Evolutionary conservation across 2,329 filamentous ascomycete species (phyloP).

Genomic region (Fusarium nodosum): DNA sequence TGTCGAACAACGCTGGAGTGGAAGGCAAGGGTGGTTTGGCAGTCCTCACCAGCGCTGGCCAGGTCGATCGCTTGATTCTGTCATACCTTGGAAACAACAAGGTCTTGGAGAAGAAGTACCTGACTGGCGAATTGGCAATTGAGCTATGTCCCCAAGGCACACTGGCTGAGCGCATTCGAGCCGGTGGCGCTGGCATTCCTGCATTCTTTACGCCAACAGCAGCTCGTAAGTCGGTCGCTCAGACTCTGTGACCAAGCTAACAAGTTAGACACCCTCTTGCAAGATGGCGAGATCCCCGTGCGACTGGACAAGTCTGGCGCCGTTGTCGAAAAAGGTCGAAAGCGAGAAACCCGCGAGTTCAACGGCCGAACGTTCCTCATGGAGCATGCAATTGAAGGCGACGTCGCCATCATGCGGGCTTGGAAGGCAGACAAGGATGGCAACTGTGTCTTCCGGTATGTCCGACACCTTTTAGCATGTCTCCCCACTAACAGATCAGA

Average conservation of each 20-base stretch:
- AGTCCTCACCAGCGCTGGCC: slow-evolving; percentile 75
- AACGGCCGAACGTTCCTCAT: slow-evolving; percentile 80
- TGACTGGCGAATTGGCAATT: slow-evolving; percentile 79
- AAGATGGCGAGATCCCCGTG: slow-evolving; percentile 76
- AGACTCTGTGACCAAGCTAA: slow-evolving; percentile 18
- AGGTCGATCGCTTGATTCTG: slow-evolving; percentile 78
- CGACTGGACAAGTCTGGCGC: slow-evolving; percentile 70
- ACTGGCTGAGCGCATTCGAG: slow-evolving; percentile 78
- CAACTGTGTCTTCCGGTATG: slow-evolving; percentile 81
- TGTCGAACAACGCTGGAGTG: slow-evolving; percentile 85
- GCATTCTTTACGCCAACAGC: slow-evolving; percentile 86
- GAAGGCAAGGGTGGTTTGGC: slow-evolving; percentile 77
- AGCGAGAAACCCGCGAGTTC: slow-evolving; percentile 80
- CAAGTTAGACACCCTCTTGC: slow-evolving; percentile 70
- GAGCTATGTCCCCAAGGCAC: slow-evolving; percentile 84
- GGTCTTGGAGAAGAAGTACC: slow-evolving; percentile 78
- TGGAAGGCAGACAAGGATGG: slow-evolving; percentile 82
- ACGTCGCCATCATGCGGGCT: slow-evolving; percentile 82
- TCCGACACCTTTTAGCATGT: fast-evolving
- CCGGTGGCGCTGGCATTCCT: slow-evolving; percentile 81
- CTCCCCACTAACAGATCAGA: slow-evolving; percentile 49
- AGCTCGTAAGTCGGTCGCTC: slow-evolving; percentile 62
- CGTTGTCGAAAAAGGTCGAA: slow-evolving; percentile 73
- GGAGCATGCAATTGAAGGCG: slow-evolving; percentile 81
- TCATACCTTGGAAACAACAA: slow-evolving; percentile 86